Percentiles rank a stretch among this genome's conserved stretches.
Evolutionary conservation across 768 basidiomycete species (phyloP).

Genomic region (Mycena indigotica): DNA sequence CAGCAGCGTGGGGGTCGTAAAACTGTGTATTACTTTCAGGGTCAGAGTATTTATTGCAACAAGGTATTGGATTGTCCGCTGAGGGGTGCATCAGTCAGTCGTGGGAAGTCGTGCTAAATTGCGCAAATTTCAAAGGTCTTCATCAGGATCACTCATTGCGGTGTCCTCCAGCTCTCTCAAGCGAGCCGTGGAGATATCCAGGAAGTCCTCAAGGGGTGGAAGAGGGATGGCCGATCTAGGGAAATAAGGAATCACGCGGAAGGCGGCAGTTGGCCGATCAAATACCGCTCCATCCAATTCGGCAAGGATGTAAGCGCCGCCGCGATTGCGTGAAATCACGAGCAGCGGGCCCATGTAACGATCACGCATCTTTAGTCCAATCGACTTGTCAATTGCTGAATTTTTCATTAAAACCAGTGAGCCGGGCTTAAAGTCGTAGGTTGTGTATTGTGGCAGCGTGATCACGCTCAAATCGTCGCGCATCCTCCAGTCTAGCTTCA

Average conservation of each 20-base stretch:
- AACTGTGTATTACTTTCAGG: too few relatives aligned
- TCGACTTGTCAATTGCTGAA: slow-evolving; percentile 21
- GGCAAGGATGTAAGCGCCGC: slow-evolving; percentile 5
- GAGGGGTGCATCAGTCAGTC: too few relatives aligned
- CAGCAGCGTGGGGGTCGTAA: too few relatives aligned
- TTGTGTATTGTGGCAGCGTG: slow-evolving; percentile 5
- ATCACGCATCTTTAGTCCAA: slow-evolving; percentile 18
- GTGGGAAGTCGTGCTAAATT: too few relatives aligned
- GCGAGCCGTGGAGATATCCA: neutral
- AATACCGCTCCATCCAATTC: slow-evolving; percentile 8
- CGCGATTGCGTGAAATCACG: slow-evolving; percentile 17
- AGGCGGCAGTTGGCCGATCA: neutral
- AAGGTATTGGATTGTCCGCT: neutral
- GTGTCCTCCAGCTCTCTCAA: neutral
- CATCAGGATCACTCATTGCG: neutral
- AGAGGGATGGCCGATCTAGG: slow-evolving; percentile 5
- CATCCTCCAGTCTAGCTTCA: neutral
- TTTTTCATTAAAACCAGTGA: slow-evolving; percentile 28
- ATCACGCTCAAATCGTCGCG: neutral
- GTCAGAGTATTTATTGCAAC: too few relatives aligned
- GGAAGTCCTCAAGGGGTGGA: neutral
- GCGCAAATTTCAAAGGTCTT: too few relatives aligned
- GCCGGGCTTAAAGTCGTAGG: slow-evolving; percentile 22
- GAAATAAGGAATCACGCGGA: slow-evolving; percentile 8
- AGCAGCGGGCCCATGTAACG: slow-evolving; percentile 28